A percentile compares a stretch with the other conserved stretches of the same genome.
Conservation (phyloP, 148 eudicot genomes). For the Silene latifolia region DNA sequence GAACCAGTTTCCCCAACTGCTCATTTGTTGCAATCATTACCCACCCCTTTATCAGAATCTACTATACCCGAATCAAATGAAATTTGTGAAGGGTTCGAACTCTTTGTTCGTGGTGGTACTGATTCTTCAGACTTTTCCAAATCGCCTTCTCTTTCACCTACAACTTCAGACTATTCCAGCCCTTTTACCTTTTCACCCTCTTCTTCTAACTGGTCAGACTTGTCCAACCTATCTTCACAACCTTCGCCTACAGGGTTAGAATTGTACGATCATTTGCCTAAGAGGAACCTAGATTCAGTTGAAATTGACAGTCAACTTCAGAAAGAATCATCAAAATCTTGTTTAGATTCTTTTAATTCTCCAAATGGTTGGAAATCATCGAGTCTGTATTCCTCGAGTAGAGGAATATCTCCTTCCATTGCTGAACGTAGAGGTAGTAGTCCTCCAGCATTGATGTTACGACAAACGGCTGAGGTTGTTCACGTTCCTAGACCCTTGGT, state of each 20-base stretch:
- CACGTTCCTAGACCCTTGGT: conserved; percentile 37
- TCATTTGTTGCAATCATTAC: conserved; percentile 36
- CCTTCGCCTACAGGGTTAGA: conserved; percentile 63
- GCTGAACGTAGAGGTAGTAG: conserved; percentile 62
- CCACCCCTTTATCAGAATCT: conserved; percentile 30
- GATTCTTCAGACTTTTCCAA: conserved; percentile 35
- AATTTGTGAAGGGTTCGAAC: conserved; percentile 23
- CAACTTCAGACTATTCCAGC: conserved; percentile 64
- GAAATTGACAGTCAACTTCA: conserved; percentile 29
- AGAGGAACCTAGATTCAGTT: conserved; percentile 23
- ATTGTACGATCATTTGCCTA: conserved; percentile 31
- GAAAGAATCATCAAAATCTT: conserved; percentile 28
- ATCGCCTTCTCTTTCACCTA: conserved; percentile 70
- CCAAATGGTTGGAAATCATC: conserved; percentile 23
- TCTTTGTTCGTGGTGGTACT: conserved; percentile 22
- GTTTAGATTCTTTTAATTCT: conserved; percentile 35
- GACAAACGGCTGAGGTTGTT: conserved; percentile 36
- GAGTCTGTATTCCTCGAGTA: conserved; percentile 29
- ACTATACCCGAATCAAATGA: conserved; percentile 22
- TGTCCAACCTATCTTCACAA: conserved; percentile 57
- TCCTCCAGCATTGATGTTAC: conserved; percentile 48
- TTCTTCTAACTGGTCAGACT: conserved; percentile 85
- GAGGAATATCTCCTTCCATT: conserved; percentile 41
- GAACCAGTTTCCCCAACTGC: conserved; percentile 37
- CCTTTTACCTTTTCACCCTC: conserved; percentile 86